phyloP scores from a whole-genome alignment of 164 flowering plant genomes.

The Stephania japonica region DNA sequence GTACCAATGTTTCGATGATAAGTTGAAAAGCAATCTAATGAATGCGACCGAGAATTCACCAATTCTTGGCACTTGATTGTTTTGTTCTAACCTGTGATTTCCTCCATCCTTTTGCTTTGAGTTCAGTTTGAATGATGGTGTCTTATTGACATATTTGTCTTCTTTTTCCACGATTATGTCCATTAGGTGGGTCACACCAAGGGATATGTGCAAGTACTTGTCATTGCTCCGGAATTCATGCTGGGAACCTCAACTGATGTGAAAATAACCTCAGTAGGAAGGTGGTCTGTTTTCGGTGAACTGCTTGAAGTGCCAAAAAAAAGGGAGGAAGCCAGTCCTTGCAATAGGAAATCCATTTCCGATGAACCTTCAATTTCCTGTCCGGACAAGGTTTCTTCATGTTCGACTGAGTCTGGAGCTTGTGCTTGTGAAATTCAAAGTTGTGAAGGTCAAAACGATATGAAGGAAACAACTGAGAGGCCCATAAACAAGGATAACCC shows the following conservation, averaged over 20 bases:
- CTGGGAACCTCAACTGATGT: slow-evolving; percentile 75
- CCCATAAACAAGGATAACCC: slow-evolving; percentile 12
- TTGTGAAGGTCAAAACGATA: slow-evolving; percentile 26
- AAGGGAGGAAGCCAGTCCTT: slow-evolving; percentile 14
- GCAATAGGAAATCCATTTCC: slow-evolving; percentile 8
- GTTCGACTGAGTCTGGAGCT: slow-evolving; percentile 32
- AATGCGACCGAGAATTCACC: neutral
- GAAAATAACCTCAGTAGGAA: slow-evolving; percentile 89
- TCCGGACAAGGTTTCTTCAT: slow-evolving; percentile 13
- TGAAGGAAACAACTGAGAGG: slow-evolving; percentile 7
- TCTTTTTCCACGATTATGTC: slow-evolving; percentile 9
- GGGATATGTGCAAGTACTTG: slow-evolving; percentile 91
- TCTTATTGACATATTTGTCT: neutral
- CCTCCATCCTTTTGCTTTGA: neutral
- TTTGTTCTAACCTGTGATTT: neutral
- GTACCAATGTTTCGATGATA: neutral
- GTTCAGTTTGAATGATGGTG: neutral
- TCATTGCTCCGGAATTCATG: slow-evolving; percentile 64
- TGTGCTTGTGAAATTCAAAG: slow-evolving; percentile 42
- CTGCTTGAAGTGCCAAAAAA: slow-evolving; percentile 46
- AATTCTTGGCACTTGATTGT: neutral
- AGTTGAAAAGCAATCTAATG: neutral
- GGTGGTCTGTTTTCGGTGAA: slow-evolving; percentile 99
- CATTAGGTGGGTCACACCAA: slow-evolving; percentile 94
- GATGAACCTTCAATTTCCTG: slow-evolving; percentile 7